Evolutionary conservation across 2,329 filamentous ascomycete genomes (phyloP), one percentile per base, ranked within the genome.

Genomic region (Camptophora hylomeconis): DNA sequence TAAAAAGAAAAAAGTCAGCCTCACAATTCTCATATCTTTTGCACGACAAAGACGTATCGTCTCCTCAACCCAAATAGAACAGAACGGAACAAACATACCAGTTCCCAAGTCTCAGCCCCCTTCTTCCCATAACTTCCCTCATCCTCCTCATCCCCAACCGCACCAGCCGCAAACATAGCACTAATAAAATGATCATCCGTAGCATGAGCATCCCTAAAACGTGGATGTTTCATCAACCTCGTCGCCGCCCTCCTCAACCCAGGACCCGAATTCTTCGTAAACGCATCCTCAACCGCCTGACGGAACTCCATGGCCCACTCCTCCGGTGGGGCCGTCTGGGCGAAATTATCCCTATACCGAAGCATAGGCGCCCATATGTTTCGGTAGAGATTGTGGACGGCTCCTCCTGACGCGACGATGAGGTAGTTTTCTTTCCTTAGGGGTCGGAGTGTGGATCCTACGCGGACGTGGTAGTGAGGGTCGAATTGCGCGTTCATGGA

Each of bases 121-220:
- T 72, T 42, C 34, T 53, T 47, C 0, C 57, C 63, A 19, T 50
- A 38, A 8, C 50, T 44, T 1, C 51, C 55, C 31, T 56, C 49
- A 46, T 70, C 65, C 14, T 63, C 60, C 30, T 50, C 42, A 17
- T 60, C 60, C 2, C 71, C 63, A 17, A 56, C 57, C 3, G 64
- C 55, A 1, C 75, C 75, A 0, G 72, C 69, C 1, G 74, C 65
- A 50, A 79, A 80, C 42, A 72, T 56, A 3, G 68, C 61, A 1
- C 72, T 56, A 67, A 79, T 77, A 39, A 75, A 79, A 45, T 80
- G 74, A 46, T 80, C 75, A 44, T 80, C 75, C 0, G 75, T 79
- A 1, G 61, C 73, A 51, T 80, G 75, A 0, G 75, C 75, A 41
- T 78, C 73, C 10, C 74, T 53, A 43, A 66, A 80, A 25, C 60